Evolutionary conservation across 768 basidiomycete genomes (phyloP), one percentile per base, ranked within the genome.

Genomic region (Gloeostereum incarnatum): DNA sequence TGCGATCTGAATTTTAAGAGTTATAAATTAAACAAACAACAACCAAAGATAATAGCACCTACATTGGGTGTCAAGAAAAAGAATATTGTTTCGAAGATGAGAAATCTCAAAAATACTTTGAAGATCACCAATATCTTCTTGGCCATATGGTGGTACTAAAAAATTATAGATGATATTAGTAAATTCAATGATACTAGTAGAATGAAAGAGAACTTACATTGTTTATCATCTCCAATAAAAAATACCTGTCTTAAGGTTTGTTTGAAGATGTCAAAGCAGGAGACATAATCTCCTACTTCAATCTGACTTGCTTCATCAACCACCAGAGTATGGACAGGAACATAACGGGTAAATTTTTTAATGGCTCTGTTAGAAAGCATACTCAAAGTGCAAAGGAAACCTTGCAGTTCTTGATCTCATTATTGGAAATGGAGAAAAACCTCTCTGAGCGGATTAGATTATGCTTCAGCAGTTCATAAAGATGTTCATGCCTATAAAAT

Each of bases 61-160:
- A 86, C 88, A 90, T 58, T 89, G 87, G 1, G 68, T 86, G 45
- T 86, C 62, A 26, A 90, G 62, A 44, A 89, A 77, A 3, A 73
- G 42, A 2, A 67, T 61, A 45, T 59, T 44, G 18, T 61, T 48
- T 7, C 59, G 52, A 3, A 91, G 62, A 50, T 89, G 81, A 0
- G 57, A 34, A n/a, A 83, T 51, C 43, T 89, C 86, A 71, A 90
- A 89, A 7, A 90, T 72, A 48, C 84, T 87, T 44, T 81, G 66
- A 9, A 89, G 62, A 2, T 69, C 69, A 40, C 67, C 53, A 27
- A 81, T 60, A 30, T 81, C 69, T 45, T 85, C 83, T 46, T 83
- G 73, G 6, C 84, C 86, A 76, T 67, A 73, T 2, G 88, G 87
- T 46, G 88, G 83, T 48, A 90, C 88, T 90, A 38, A 47, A 25